Conservation (phyloP, 345 rosid genomes). For the Excoecaria cochinchinensis region DNA sequence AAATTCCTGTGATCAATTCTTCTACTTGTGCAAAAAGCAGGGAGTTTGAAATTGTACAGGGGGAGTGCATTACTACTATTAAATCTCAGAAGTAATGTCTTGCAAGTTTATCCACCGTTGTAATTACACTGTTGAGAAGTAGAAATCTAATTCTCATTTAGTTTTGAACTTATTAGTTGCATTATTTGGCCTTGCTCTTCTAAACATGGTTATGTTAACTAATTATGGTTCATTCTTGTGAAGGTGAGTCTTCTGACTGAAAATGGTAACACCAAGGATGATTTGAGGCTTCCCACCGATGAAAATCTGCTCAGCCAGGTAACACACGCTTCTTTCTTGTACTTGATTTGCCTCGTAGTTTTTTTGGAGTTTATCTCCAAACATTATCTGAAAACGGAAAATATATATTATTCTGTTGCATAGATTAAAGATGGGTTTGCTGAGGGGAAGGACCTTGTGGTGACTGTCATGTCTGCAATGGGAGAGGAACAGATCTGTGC, state of each 20-base stretch:
- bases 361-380: neutral
- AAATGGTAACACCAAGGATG: conserved; percentile 69
- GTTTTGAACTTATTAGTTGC: neutral
- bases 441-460: conserved; percentile 76
- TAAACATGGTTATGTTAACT: conserved; percentile 1
- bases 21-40: neutral
- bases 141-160: neutral
- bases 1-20: neutral
- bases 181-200: neutral
- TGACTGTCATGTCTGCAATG: conserved; percentile 81
- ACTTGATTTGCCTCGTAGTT: neutral
- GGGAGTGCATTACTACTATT: neutral
- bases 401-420: neutral
- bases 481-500: conserved; percentile 92
- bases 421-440: conserved; percentile 74
- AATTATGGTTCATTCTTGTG: neutral
- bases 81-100: neutral
- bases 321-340: neutral
- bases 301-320: conserved; percentile 65
- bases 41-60: neutral
- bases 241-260: conserved; percentile 75
- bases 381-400: neutral
- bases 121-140: neutral
- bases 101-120: neutral
- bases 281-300: conserved; percentile 73